Conservation (phyloP, 2,329 filamentous ascomycete genomes). For the Calonectria montana region DNA sequence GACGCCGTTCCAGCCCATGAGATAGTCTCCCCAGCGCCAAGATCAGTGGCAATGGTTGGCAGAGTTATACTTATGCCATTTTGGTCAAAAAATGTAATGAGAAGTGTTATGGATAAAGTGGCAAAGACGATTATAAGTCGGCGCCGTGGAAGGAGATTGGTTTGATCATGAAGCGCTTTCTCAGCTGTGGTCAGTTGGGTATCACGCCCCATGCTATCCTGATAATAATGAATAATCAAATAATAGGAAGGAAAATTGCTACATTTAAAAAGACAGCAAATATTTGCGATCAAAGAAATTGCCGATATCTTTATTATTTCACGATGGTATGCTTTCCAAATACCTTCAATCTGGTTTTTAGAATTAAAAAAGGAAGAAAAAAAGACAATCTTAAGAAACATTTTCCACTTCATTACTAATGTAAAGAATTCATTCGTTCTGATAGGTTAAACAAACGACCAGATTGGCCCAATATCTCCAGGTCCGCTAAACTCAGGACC, state of each 20-base stretch:
- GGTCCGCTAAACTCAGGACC: not conserved
- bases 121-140: slow-evolving; percentile 63
- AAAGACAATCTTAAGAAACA: not conserved
- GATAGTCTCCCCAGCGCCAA: slow-evolving; percentile 61
- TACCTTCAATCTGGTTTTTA: no score
- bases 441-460: not conserved
- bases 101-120: slow-evolving; percentile 62
- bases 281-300: no score
- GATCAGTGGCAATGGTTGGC: slow-evolving; percentile 62
- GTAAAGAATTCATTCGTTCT: not conserved
- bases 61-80: slow-evolving; percentile 64
- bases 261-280: not conserved
- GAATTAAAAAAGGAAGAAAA: not conserved
- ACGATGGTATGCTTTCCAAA: not conserved
- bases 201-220: not conserved
- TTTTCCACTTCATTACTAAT: slow-evolving; percentile 5
- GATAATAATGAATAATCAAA: not conserved
- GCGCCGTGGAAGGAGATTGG: slow-evolving; percentile 64
- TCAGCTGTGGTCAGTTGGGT: slow-evolving; percentile 46
- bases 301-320: not conserved
- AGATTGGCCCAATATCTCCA: not conserved
- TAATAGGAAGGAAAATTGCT: not conserved
- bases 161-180: slow-evolving; percentile 64
- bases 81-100: slow-evolving; percentile 69
- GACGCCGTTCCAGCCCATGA: slow-evolving; percentile 65